A percentile compares a stretch with the other conserved stretches of the same genome.
These are phyloP conservation scores for Alternaria tenuissima DNA, from an alignment of 2,329 filamentous ascomycete species.

Conservation along the genomic window DNA sequence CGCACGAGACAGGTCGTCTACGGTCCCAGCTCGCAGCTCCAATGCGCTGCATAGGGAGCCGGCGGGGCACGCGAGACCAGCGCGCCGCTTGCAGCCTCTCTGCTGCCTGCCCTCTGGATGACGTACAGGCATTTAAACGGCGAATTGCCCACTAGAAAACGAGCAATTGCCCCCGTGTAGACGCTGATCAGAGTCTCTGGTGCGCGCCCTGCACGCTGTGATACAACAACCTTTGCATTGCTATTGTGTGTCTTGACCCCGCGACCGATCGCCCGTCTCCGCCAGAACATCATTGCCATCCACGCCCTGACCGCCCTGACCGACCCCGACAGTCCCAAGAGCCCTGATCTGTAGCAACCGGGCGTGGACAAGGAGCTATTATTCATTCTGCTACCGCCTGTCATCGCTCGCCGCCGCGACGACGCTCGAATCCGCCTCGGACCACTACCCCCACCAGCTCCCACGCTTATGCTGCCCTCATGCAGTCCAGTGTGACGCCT, in stretches of 20 bases:
- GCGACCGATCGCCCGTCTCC: constrained; percentile 28
- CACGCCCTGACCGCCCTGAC: constrained; percentile 1
- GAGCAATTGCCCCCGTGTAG: constrained; percentile 40
- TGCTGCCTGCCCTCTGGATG: constrained; percentile 16
- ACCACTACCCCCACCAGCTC: constrained; percentile 43
- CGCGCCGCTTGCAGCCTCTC: constrained; percentile 25
- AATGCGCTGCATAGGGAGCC: constrained; percentile 7
- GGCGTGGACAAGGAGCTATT: constrained; percentile 18
- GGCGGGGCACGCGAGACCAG: constrained; percentile 30
- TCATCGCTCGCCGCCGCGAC: constrained; percentile 22
- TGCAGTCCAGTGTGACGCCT: constrained; percentile 54
- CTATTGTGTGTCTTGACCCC: constrained; percentile 13
- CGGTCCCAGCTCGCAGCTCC: constrained; percentile 4
- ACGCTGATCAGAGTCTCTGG: constrained; percentile 31
- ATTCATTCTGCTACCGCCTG: constrained; percentile 24
- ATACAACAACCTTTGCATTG: constrained; percentile 20
- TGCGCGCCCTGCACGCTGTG: constrained; percentile 20
- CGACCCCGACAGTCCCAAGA: constrained; percentile 3
- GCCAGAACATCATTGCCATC: constrained; percentile 6
- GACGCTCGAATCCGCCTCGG: constrained; percentile 25
- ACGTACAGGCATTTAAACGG: constrained; percentile 25
- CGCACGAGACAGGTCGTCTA: constrained; percentile 2
- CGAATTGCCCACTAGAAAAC: constrained; percentile 40
- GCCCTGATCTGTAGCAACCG: not conserved
- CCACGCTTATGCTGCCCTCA: constrained; percentile 53